Percentiles rank a stretch among this genome's conserved stretches.
These are phyloP conservation scores for Dioszegia hungarica DNA, from an alignment of 768 basidiomycete genomes.

Conservation along the genomic window DNA sequence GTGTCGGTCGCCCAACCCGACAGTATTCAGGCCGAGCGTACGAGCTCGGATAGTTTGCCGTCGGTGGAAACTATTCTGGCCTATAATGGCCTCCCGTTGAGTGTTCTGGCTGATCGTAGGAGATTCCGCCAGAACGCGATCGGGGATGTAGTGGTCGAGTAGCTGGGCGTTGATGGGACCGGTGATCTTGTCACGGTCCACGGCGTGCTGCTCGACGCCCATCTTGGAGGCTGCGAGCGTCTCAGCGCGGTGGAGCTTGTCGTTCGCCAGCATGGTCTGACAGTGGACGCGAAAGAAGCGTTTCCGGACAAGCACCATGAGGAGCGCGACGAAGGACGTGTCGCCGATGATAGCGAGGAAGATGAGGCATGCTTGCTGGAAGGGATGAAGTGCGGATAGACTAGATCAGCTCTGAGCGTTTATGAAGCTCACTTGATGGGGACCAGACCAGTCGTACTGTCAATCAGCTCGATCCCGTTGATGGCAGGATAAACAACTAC, in stretches of 20 bases:
- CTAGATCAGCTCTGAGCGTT: background rate
- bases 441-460: constrained; percentile 34
- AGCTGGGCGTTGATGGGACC: background rate
- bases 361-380: constrained; percentile 22
- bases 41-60: background rate
- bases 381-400: constrained; percentile 16
- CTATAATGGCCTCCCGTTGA: background rate
- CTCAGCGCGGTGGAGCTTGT: constrained; percentile 16
- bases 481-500: constrained; percentile 8
- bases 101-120: background rate
- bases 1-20: background rate
- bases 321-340: constrained; percentile 26
- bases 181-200: background rate
- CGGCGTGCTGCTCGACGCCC: background rate
- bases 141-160: background rate
- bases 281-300: constrained; percentile 35
- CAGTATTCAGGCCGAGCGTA: background rate
- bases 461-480: constrained; percentile 2
- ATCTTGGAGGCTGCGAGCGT: background rate
- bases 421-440: constrained; percentile 31
- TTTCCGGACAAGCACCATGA: constrained; percentile 41
- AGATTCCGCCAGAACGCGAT: background rate
- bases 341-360: constrained; percentile 29
- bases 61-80: background rate
- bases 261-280: constrained; percentile 23